phyloP scores from a whole-genome alignment of 1,284 basidiomycete species.

The Ceratobasidium sp. region DNA sequence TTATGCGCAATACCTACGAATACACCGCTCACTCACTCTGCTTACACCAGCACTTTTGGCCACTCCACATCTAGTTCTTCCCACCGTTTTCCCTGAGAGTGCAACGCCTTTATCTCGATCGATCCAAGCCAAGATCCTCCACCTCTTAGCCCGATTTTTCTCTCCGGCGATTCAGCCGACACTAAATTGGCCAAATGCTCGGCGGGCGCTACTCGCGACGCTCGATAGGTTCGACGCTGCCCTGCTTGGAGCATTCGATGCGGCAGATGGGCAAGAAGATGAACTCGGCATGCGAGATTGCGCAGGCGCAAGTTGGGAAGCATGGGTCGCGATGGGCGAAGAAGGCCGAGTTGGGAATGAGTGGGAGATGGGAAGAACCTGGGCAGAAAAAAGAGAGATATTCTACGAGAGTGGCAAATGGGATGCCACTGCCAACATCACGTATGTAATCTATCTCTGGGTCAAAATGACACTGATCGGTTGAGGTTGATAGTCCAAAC shows the following conservation, averaged over 20 bases:
- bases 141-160: constrained; percentile 76
- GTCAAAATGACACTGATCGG: constrained; percentile 30
- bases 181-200: constrained; percentile 66
- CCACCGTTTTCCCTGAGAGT: constrained; percentile 57
- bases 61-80: constrained; percentile 64
- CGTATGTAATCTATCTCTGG: constrained; percentile 58
- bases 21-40: constrained; percentile 67
- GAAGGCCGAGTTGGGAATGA: constrained; percentile 54
- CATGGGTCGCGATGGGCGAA: constrained; percentile 58
- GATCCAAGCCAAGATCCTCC: constrained; percentile 67
- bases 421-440: constrained; percentile 84
- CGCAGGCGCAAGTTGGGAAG: constrained; percentile 83
- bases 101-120: constrained; percentile 55
- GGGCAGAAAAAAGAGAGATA: constrained; percentile 94
- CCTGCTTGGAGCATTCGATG: constrained; percentile 84
- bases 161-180: constrained; percentile 68
- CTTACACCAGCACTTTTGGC: constrained; percentile 59
- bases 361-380: constrained; percentile 91
- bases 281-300: constrained; percentile 78
- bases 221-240: constrained; percentile 88
- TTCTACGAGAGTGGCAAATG: constrained; percentile 86
- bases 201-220: constrained; percentile 73
- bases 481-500: constrained; percentile 50
- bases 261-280: constrained; percentile 73
- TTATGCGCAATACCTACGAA: constrained; percentile 66